phyloP scores from a whole-genome alignment of 257 asterid species.

The Solanum pennellii region DNA sequence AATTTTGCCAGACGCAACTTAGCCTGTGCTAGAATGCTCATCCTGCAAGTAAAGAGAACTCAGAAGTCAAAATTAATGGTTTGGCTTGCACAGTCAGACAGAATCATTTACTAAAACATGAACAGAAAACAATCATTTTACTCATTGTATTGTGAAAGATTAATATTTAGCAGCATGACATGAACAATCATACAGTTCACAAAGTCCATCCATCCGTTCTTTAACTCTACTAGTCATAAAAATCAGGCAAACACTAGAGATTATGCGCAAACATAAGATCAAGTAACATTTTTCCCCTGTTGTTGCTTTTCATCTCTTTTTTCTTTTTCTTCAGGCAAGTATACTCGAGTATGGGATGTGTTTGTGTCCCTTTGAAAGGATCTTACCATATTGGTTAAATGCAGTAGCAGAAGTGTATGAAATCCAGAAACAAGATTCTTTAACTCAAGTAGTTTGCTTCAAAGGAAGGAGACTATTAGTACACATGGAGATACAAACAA shows the following conservation, averaged over 20 bases:
- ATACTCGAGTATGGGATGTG: background rate
- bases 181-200: background rate
- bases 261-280: background rate
- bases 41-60: slow-evolving; percentile 22
- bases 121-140: background rate
- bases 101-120: background rate
- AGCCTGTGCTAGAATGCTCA: slow-evolving; percentile 66
- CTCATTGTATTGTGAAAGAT: background rate
- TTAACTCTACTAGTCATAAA: background rate
- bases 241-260: background rate
- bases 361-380: background rate
- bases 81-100: background rate
- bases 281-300: background rate
- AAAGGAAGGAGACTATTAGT: background rate
- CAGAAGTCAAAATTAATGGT: background rate
- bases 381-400: background rate
- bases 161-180: background rate
- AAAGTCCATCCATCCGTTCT: background rate
- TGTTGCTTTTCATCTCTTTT: background rate
- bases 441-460: background rate
- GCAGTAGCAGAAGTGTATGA: background rate
- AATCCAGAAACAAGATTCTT: background rate
- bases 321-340: background rate
- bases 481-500: background rate
- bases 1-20: slow-evolving; percentile 86